Evolutionary conservation across 805 yeast species (phyloP).

Genomic region (Lipomyces anomalus): DNA sequence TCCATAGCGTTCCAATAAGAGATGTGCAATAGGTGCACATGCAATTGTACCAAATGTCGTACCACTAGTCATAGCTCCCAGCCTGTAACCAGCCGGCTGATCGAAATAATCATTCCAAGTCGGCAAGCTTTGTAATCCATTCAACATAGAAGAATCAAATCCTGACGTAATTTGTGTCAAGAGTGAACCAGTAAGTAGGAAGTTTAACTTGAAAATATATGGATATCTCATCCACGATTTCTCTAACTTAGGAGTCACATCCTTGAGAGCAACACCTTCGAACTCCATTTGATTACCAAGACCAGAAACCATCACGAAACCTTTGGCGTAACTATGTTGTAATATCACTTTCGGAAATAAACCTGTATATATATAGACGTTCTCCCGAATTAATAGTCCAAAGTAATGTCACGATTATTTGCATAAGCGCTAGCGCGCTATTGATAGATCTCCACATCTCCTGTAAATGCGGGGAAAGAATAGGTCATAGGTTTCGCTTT

Average conservation of each 20-base stretch:
- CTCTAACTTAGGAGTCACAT: slow-evolving; percentile 27
- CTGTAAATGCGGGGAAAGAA: too few species aligned
- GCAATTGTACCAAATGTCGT: slow-evolving; percentile 38
- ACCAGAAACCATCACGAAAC: too few species aligned
- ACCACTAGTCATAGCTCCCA: slow-evolving; percentile 43
- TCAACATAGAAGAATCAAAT: slow-evolving; percentile 46
- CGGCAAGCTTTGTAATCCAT: slow-evolving; percentile 45
- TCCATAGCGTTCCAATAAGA: slow-evolving; percentile 37
- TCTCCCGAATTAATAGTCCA: too few species aligned
- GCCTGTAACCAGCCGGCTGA: slow-evolving; percentile 34
- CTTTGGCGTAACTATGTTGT: too few species aligned
- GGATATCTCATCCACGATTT: slow-evolving; percentile 36
- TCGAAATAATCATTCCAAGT: slow-evolving; percentile 41
- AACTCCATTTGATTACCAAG: too few species aligned
- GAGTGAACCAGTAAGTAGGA: slow-evolving; percentile 39
- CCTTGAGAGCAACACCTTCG: slow-evolving; percentile 10
- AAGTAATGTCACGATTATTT: too few species aligned
- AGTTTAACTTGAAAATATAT: slow-evolving; percentile 38
- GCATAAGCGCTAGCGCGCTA: too few species aligned
- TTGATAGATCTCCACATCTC: too few species aligned
- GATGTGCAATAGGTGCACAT: not conserved
- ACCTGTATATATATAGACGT: too few species aligned
- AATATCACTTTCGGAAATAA: too few species aligned
- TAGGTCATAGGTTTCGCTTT: too few species aligned
- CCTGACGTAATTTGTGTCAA: slow-evolving; percentile 46